phyloP scores from a whole-genome alignment of 495 filamentous ascomycete genomes.

The Bathelium albidoporum region DNA sequence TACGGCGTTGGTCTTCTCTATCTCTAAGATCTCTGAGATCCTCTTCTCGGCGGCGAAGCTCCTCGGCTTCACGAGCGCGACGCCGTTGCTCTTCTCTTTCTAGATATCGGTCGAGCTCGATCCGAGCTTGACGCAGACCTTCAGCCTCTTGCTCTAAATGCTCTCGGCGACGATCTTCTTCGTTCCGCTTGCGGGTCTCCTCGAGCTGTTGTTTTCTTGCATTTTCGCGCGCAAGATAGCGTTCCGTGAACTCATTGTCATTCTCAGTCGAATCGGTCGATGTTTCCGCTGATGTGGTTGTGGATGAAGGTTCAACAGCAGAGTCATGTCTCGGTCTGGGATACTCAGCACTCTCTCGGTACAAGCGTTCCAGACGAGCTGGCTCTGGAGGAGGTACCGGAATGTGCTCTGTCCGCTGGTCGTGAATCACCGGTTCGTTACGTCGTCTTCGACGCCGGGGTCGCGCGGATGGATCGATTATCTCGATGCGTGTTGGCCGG shows the following conservation, averaged over 20 bases:
- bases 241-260: background rate
- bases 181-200: background rate
- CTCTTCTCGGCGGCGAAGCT: background rate
- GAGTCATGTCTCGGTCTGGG: background rate
- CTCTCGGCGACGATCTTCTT: background rate
- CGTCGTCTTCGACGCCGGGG: background rate
- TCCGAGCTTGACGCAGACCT: background rate
- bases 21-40: background rate
- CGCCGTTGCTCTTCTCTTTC: background rate
- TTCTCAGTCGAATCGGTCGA: background rate
- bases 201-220: background rate
- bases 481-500: background rate
- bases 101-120: background rate
- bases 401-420: background rate
- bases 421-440: background rate
- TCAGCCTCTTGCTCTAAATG: background rate
- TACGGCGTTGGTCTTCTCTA: background rate
- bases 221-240: background rate
- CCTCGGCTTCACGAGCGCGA: background rate
- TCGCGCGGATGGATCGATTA: background rate
- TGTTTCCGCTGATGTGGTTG: background rate
- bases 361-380: background rate
- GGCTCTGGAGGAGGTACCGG: background rate
- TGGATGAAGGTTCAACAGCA: background rate
- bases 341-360: background rate